phyloP scores from a whole-genome alignment of 495 filamentous ascomycete species.

The Podospora didyma region DNA sequence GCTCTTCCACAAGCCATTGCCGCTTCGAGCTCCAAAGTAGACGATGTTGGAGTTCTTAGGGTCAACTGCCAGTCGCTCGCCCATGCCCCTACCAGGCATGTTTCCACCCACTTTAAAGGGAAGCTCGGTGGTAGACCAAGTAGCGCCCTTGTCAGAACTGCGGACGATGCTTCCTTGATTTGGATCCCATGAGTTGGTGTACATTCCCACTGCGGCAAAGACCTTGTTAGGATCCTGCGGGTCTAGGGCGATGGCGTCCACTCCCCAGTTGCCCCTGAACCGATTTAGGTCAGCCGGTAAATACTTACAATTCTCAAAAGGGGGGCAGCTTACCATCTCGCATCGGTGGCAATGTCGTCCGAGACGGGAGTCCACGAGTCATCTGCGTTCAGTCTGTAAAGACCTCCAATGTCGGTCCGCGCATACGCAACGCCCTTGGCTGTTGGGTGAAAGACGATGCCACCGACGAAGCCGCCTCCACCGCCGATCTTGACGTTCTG shows the following conservation, averaged over 20 bases:
- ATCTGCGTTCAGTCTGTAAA: constrained; percentile 51
- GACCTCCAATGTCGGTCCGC: constrained; percentile 59
- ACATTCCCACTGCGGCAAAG: constrained; percentile 56
- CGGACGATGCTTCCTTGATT: constrained; percentile 50
- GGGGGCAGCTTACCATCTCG: constrained; percentile 37
- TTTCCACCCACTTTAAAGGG: constrained; percentile 62
- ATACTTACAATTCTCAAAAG: not conserved
- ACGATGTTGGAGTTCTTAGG: constrained; percentile 52
- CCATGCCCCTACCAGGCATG: constrained; percentile 63
- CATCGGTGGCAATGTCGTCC: constrained; percentile 46
- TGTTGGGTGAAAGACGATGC: constrained; percentile 57
- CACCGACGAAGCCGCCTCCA: constrained; percentile 58
- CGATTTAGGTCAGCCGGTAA: constrained; percentile 10
- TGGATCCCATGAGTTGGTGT: constrained; percentile 57
- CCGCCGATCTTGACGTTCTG: constrained; percentile 47
- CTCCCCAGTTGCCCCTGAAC: constrained; percentile 48
- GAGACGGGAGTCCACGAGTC: constrained; percentile 57
- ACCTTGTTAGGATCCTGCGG: constrained; percentile 49
- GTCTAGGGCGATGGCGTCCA: constrained; percentile 57
- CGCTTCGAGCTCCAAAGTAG: constrained; percentile 57
- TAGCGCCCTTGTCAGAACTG: constrained; percentile 47
- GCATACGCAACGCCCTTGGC: constrained; percentile 56
- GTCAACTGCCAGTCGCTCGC: constrained; percentile 59
- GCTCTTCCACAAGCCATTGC: constrained; percentile 61
- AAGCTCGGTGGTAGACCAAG: constrained; percentile 42